These are phyloP conservation scores for Pythium dissotocum DNA, from an alignment of 352 stramenopile species.

Conservation along the genomic window DNA sequence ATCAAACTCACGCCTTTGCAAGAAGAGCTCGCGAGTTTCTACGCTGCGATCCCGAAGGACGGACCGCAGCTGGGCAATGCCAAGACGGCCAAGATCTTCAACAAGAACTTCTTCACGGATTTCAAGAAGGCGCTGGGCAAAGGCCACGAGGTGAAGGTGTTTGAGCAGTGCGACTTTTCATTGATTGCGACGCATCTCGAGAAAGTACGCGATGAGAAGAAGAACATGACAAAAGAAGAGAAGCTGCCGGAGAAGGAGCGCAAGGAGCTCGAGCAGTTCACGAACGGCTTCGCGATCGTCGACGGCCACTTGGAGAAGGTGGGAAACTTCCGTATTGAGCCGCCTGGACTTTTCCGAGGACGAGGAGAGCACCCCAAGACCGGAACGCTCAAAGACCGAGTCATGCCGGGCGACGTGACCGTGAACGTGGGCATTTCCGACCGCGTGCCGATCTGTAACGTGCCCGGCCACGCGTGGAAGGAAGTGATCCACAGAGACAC, in stretches of 20 bases:
- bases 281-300: constrained; percentile 96
- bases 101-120: constrained; percentile 99
- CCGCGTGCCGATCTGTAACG: constrained; percentile 88
- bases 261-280: constrained; percentile 92
- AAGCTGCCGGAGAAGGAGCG: constrained; percentile 88
- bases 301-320: constrained; percentile 99
- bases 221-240: constrained; percentile 96
- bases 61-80: constrained; percentile 97
- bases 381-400: constrained; percentile 97
- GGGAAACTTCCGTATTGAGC: constrained; percentile 97
- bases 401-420: constrained; percentile 96
- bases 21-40: constrained; percentile 95
- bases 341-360: constrained; percentile 97
- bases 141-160: constrained; percentile 93
- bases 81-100: constrained; percentile 98
- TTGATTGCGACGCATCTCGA: constrained; percentile 93
- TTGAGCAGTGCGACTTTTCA: constrained; percentile 98
- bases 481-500: constrained; percentile 94
- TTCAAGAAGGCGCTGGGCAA: constrained; percentile 92
- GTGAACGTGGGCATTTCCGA: constrained; percentile 96
- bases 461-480: constrained; percentile 96
- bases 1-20: constrained; percentile 94
- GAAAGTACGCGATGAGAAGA: constrained; percentile 91
- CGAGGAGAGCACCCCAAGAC: constrained; percentile 99
- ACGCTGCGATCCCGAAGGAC: constrained; percentile 95